Base-by-base conservation (phyloP, 2,329 filamentous ascomycete genomes). In the Microsporum canis region DNA sequence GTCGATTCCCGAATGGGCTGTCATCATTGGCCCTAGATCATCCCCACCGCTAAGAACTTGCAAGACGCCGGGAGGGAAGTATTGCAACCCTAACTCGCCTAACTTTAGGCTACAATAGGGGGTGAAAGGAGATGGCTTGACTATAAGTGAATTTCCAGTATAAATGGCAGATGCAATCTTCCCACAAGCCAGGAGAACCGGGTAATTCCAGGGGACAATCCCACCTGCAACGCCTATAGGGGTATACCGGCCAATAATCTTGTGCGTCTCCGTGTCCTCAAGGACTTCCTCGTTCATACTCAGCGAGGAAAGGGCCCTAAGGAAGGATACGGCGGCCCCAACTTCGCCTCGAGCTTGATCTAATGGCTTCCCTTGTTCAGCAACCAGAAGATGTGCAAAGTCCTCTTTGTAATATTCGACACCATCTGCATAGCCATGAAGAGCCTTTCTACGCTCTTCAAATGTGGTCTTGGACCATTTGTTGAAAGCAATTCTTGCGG, bases 21-120 rank as follows among this genome's bases (percentile, higher is more conserved):
- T 84, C 58, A 87, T 70, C 77, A 77, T 78, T 0, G 80, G 82
- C 2, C 84, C 84, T 4, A 87, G 78, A 47, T 77, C 74, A 65
- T 86, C 83, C 58, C 82, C 82, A 5, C 84, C 84, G 58, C 80
- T 80, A 1, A 87, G 71, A 0, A 76, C 80, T 66, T 86, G 83
- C 1, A 87, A 68, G n/a, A 87, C 82, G 43, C 84, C 84, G 0
- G 82, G 79, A 1, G 83, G 83, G 71, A 86, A 82, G 71, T 85
- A 75, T 27, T 78, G 69, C 61, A 81, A 77, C 0, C 77, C 82
- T 1, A 87, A 69, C 70, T 87, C 83, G 10, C 77, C 79, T n/a
- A 84, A 67, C 70, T 87, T 87, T 43, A 88, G 73, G 3, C 75
- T 73, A 1, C 76, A 78, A 55, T 65, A 65, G 2, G 66, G 67